Evolutionary conservation across 129 eudicot species (phyloP).

Genomic region (Arctium lappa): DNA sequence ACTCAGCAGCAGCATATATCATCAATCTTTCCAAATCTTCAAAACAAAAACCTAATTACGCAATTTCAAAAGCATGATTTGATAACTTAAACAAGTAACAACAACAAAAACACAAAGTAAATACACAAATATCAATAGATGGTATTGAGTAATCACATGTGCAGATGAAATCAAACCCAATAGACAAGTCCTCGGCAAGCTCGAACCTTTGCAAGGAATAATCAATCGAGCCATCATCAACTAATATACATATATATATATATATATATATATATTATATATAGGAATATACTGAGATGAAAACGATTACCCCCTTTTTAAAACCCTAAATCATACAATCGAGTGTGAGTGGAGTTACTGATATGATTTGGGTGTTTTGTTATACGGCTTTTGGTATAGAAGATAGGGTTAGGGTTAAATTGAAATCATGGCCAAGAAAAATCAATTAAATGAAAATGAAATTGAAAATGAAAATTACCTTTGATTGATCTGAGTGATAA

Average conservation of each 20-base stretch:
- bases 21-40: not conserved
- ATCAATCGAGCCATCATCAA: constrained; percentile 90
- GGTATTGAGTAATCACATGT: constrained; percentile 69
- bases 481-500: constrained; percentile 11
- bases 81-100: not conserved
- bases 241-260: not conserved
- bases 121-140: not conserved
- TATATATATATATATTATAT: constrained; percentile 14
- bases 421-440: constrained; percentile 59
- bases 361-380: constrained; percentile 4
- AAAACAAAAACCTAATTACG: not conserved
- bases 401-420: constrained; percentile 38
- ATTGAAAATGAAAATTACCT: constrained; percentile 26
- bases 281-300: constrained; percentile 37
- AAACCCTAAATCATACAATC: constrained; percentile 32
- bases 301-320: not conserved
- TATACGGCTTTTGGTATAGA: constrained; percentile 18
- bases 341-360: constrained; percentile 8
- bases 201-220: constrained; percentile 75
- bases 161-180: constrained; percentile 84
- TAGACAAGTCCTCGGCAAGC: constrained; percentile 66
- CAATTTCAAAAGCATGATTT: not conserved
- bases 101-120: not conserved
- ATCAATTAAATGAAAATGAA: constrained; percentile 21
- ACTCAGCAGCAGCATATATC: not conserved